Conservation (phyloP, 2,329 filamentous ascomycete species). For the Beauveria brongniartii region DNA sequence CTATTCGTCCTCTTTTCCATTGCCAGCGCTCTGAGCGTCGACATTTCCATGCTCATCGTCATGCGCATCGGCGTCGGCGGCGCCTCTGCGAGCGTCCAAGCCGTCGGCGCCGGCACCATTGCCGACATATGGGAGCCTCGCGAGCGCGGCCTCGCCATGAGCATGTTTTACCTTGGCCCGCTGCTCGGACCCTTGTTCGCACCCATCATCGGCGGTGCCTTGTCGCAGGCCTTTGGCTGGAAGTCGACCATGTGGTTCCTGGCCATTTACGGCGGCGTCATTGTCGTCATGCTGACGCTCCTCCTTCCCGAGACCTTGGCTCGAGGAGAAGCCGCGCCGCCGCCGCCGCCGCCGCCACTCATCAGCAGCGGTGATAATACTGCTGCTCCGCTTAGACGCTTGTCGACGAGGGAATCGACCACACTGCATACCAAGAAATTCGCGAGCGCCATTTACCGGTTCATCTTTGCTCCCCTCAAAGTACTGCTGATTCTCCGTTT, state of each 20-base stretch:
- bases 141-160: slow-evolving; percentile 65
- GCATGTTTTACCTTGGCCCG: slow-evolving; percentile 67
- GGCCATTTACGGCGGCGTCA: slow-evolving; percentile 52
- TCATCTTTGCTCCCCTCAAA: slow-evolving; percentile 63
- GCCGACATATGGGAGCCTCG: slow-evolving; percentile 54
- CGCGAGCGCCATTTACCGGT: slow-evolving; percentile 45
- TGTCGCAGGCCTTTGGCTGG: slow-evolving; percentile 60
- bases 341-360: background rate
- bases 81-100: slow-evolving; percentile 51
- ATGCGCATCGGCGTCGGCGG: slow-evolving; percentile 64
- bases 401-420: slow-evolving; percentile 3
- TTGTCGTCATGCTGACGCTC: slow-evolving; percentile 45
- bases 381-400: background rate
- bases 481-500: slow-evolving; percentile 66
- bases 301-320: slow-evolving; percentile 52
- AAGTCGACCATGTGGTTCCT: slow-evolving; percentile 66
- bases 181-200: slow-evolving; percentile 60
- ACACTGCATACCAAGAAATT: slow-evolving; percentile 24
- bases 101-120: background rate
- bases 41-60: slow-evolving; percentile 63
- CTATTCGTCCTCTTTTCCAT: slow-evolving; percentile 60
- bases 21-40: slow-evolving; percentile 54
- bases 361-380: background rate
- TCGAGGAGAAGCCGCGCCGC: background rate
- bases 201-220: slow-evolving; percentile 63